Conservation (phyloP, 192 early-diverging fungal genomes). For the Haplosporangium gracile region DNA sequence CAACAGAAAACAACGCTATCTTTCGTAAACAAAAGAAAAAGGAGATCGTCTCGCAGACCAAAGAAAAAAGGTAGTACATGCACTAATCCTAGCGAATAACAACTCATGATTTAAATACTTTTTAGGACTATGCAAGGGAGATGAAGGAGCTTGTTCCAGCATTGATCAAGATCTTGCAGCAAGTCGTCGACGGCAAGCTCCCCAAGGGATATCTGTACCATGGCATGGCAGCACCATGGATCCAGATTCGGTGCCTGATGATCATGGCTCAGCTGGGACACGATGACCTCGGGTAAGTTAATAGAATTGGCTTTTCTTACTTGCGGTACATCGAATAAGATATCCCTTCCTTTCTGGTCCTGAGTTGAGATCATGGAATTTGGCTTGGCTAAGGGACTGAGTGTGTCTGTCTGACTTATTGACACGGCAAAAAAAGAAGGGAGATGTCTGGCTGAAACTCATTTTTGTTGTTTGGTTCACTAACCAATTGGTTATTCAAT, state of each 20-base stretch:
- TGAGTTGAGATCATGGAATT: neutral
- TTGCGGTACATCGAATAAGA: neutral
- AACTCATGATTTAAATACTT: neutral
- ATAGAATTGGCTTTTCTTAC: neutral
- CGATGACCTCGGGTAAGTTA: conserved; percentile 45
- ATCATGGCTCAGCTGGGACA: conserved; percentile 54
- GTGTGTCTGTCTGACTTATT: neutral
- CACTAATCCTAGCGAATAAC: neutral
- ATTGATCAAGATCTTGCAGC: conserved; percentile 56
- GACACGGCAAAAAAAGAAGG: neutral
- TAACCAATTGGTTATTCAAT: neutral
- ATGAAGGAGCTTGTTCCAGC: conserved; percentile 56
- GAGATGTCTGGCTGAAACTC: neutral
- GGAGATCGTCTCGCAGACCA: neutral
- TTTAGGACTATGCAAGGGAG: conserved; percentile 41
- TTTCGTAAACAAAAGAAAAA: neutral
- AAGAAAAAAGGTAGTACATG: neutral
- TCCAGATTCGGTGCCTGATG: conserved; percentile 64
- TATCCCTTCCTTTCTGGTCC: neutral
- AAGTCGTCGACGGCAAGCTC: conserved; percentile 62
- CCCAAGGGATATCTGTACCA: conserved; percentile 65
- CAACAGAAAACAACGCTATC: neutral
- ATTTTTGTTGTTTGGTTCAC: neutral
- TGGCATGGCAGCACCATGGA: conserved; percentile 67
- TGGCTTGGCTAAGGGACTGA: neutral